phyloP scores from a whole-genome alignment of 1,284 basidiomycete species.

The Sanghuangporus sanghuang region DNA sequence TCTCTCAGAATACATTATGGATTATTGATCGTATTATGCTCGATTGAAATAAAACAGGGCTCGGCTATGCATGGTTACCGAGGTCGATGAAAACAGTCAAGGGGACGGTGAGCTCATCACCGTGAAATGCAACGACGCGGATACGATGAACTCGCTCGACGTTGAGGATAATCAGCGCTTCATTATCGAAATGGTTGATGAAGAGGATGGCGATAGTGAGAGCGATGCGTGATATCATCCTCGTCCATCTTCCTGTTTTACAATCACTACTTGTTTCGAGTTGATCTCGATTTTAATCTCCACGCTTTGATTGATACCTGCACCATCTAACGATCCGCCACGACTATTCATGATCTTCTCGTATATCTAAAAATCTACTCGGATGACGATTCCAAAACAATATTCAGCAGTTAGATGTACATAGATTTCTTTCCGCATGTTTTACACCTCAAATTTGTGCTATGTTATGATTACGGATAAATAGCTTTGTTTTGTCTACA shows the following conservation, averaged over 20 bases:
- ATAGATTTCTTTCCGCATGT: too few relatives aligned
- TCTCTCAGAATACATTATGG: not conserved
- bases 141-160: slow-evolving; percentile 8
- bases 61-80: slow-evolving; percentile 5
- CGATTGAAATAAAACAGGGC: not conserved
- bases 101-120: not conserved
- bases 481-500: too few relatives aligned
- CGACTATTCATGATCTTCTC: too few relatives aligned
- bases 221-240: not conserved
- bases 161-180: slow-evolving; percentile 7
- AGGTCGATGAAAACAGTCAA: not conserved
- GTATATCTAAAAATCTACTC: too few relatives aligned
- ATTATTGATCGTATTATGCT: not conserved
- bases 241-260: not conserved
- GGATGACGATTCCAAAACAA: too few relatives aligned
- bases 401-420: too few relatives aligned
- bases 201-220: not conserved
- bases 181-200: not conserved
- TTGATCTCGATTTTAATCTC: too few relatives aligned
- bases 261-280: not conserved
- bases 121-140: slow-evolving; percentile 8
- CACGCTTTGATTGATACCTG: not conserved
- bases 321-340: not conserved
- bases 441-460: too few relatives aligned
- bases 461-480: too few relatives aligned